A percentile compares a stretch with the other conserved stretches of the same genome.
These are phyloP conservation scores for Hypoxylon sp. DNA, from an alignment of 2,329 filamentous ascomycete genomes.

Conservation along the genomic window DNA sequence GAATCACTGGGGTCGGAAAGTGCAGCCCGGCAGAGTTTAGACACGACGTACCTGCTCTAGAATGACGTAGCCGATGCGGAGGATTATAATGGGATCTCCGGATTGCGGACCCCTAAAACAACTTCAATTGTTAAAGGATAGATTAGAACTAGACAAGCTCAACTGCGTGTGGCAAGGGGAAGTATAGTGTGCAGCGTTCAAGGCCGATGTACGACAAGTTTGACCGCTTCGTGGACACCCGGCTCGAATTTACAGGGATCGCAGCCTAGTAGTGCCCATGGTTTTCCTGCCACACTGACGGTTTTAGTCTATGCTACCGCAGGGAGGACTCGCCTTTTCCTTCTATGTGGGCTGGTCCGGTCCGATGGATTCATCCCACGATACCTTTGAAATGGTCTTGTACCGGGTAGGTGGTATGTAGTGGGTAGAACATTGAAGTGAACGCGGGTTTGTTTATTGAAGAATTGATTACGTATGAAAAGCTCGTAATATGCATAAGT, in stretches of 20 bases:
- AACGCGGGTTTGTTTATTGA: not conserved
- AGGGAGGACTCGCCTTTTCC: not conserved
- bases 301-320: not conserved
- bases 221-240: constrained; percentile 39
- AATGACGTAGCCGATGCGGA: constrained; percentile 1
- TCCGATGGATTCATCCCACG: constrained; percentile 15
- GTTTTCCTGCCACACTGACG: too few relatives aligned
- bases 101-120: not conserved
- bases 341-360: not conserved
- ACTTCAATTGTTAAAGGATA: not conserved
- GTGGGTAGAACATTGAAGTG: too few relatives aligned
- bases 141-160: constrained; percentile 14
- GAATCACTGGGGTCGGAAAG: constrained; percentile 23
- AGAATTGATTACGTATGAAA: not conserved
- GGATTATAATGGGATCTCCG: not conserved
- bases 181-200: constrained; percentile 6
- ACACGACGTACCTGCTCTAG: constrained; percentile 19
- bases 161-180: constrained; percentile 11
- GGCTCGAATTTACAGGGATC: not conserved
- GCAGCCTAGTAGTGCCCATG: not conserved
- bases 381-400: constrained; percentile 2
- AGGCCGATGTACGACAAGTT: constrained; percentile 22
- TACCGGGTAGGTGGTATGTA: too few relatives aligned
- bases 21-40: constrained; percentile 19
- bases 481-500: not conserved